Conservation (phyloP, 345 rosid genomes). For the Cardiospermum halicacabum region DNA sequence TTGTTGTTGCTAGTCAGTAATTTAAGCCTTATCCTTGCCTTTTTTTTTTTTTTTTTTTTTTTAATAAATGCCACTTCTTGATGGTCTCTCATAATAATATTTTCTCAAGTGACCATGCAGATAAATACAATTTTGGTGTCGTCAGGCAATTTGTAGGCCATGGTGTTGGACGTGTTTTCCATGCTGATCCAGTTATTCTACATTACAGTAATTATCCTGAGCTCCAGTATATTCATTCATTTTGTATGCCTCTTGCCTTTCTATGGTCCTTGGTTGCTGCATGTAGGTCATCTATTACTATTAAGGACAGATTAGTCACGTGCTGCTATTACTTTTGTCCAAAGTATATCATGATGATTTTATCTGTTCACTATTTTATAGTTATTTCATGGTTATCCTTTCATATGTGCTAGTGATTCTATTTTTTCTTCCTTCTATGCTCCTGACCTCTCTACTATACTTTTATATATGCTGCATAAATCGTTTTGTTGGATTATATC, state of each 20-base stretch:
- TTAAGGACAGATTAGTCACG: background rate
- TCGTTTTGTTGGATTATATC: background rate
- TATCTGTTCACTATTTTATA: background rate
- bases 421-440: conserved; percentile 1
- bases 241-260: conserved; percentile 9
- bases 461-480: background rate
- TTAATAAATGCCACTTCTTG: background rate
- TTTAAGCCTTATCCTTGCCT: background rate
- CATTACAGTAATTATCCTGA: conserved; percentile 58
- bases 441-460: background rate
- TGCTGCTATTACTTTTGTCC: background rate
- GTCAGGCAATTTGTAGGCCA: conserved; percentile 87
- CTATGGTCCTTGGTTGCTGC: background rate
- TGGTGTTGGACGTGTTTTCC: conserved; percentile 87
- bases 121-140: conserved; percentile 74
- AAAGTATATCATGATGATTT: background rate
- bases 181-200: conserved; percentile 76
- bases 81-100: conserved; percentile 16
- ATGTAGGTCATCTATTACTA: background rate
- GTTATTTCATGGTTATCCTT: background rate
- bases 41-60: background rate
- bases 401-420: background rate
- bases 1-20: background rate
- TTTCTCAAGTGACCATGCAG: conserved; percentile 70
- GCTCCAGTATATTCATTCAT: conserved; percentile 1